Conservation (phyloP, 129 eudicot genomes). For the Centella asiatica region DNA sequence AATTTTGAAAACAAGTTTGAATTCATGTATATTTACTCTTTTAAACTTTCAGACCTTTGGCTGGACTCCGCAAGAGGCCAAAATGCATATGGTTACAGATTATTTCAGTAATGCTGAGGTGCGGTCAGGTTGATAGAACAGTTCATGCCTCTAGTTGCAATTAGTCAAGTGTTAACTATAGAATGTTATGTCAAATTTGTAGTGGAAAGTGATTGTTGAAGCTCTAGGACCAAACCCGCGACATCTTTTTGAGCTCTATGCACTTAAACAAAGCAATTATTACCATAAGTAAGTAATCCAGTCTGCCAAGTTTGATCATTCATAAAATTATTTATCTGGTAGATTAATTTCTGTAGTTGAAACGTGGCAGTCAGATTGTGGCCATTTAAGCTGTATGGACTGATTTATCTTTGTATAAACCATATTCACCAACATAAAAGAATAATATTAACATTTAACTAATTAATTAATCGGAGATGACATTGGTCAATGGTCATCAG, state of each 20-base stretch:
- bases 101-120: slow-evolving; percentile 82
- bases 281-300: slow-evolving; percentile 54
- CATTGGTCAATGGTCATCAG: too few species aligned
- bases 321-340: too few species aligned
- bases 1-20: neutral
- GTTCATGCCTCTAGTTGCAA: neutral
- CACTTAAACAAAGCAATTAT: slow-evolving; percentile 71
- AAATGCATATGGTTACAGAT: slow-evolving; percentile 82
- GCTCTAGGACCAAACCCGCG: slow-evolving; percentile 83
- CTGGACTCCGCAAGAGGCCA: slow-evolving; percentile 88
- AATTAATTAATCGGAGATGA: too few species aligned
- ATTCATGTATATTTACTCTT: neutral
- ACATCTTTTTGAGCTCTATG: slow-evolving; percentile 86
- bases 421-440: too few species aligned
- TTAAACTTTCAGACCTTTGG: slow-evolving; percentile 68
- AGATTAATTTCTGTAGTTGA: too few species aligned
- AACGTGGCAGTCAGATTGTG: too few species aligned
- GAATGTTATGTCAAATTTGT: slow-evolving; percentile 14
- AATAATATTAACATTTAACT: too few species aligned
- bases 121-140: slow-evolving; percentile 19
- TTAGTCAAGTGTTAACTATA: neutral
- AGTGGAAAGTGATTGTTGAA: slow-evolving; percentile 78
- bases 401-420: too few species aligned
- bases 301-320: neutral
- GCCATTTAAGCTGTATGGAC: too few species aligned